These are phyloP conservation scores for Limonium bicolor DNA, from an alignment of 148 eudicot genomes.

Conservation along the genomic window DNA sequence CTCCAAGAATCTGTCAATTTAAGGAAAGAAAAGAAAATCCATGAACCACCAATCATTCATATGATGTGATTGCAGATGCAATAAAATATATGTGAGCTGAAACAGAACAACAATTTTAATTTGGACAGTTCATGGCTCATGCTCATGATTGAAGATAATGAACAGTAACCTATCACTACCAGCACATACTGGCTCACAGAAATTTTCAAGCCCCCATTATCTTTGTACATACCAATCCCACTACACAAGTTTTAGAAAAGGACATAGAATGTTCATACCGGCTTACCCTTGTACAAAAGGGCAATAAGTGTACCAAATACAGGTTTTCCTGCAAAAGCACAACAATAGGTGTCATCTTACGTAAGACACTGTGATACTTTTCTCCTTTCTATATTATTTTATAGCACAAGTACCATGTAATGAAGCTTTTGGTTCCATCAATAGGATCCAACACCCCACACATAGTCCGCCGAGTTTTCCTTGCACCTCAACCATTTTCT, in stretches of 20 bases:
- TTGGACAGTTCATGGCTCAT: background rate
- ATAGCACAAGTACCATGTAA: conserved; percentile 82
- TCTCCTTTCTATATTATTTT: no score
- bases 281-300: conserved; percentile 72
- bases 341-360: no score
- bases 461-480: conserved; percentile 66
- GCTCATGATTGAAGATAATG: no score
- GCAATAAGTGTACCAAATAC: conserved; percentile 93
- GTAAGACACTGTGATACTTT: no score
- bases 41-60: background rate
- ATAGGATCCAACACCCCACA: conserved; percentile 98
- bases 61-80: background rate
- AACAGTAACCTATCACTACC: no score
- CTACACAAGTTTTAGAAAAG: background rate
- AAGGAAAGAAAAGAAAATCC: background rate
- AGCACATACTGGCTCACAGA: no score
- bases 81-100: background rate
- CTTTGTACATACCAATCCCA: no score
- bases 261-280: conserved; percentile 43
- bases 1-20: conserved; percentile 52
- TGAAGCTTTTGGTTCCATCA: conserved; percentile 97
- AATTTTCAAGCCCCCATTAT: no score
- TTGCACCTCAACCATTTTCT: conserved; percentile 87
- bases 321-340: conserved; percentile 63
- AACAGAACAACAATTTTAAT: background rate